These are phyloP conservation scores for Chrysosporium keratinophilum DNA, from an alignment of 2,329 filamentous ascomycete genomes.

Conservation along the genomic window DNA sequence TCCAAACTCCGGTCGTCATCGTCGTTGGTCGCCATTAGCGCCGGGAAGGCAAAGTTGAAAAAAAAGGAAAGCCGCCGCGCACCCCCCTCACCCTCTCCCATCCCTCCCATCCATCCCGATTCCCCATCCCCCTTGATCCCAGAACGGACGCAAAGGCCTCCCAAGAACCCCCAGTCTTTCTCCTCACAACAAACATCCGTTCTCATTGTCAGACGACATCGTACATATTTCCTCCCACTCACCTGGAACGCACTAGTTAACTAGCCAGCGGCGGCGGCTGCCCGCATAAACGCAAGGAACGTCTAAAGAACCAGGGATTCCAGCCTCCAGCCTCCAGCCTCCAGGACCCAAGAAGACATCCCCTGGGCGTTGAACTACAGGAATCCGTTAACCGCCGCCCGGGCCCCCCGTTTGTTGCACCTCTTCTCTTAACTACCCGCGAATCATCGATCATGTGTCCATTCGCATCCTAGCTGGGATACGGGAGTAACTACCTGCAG, in stretches of 20 bases:
- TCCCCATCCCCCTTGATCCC: not conserved
- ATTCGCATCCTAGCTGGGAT: slow-evolving; percentile 19
- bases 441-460: slow-evolving; percentile 26
- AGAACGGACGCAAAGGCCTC: not conserved
- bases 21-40: slow-evolving; percentile 3
- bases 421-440: not conserved
- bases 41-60: not conserved
- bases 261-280: slow-evolving; percentile 1
- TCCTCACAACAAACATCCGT: too few relatives aligned
- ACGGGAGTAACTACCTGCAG: not conserved
- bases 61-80: too few relatives aligned
- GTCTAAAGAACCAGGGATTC: slow-evolving; percentile 6
- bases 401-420: not conserved
- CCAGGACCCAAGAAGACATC: slow-evolving; percentile 3
- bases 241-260: not conserved
- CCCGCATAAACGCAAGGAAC: slow-evolving; percentile 1
- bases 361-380: too few relatives aligned
- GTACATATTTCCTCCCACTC: too few relatives aligned
- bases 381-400: not conserved
- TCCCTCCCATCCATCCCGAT: not conserved
- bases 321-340: too few relatives aligned
- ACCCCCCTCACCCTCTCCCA: not conserved
- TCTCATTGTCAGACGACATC: too few relatives aligned
- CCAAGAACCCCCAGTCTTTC: too few relatives aligned
- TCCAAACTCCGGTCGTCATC: too few relatives aligned